phyloP scores from a whole-genome alignment of 805 yeast genomes.

The Yamadazyma ubonensis region DNA sequence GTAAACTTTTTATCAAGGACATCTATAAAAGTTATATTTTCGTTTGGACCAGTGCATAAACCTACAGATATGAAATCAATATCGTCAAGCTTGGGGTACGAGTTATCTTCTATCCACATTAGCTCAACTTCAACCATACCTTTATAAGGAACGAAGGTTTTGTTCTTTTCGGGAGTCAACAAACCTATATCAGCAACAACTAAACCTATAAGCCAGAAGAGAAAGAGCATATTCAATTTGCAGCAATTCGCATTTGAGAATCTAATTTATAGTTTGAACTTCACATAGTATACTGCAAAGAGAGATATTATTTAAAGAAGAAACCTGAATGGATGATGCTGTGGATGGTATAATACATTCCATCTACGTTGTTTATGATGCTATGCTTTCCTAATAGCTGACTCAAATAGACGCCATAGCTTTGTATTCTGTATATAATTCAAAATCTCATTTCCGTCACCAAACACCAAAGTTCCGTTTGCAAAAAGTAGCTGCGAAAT shows the following conservation, averaged over 20 bases:
- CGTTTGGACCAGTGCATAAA: constrained; percentile 14
- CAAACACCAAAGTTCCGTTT: no score
- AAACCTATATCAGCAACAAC: constrained; percentile 11
- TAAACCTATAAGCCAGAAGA: background rate
- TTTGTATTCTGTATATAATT: no score
- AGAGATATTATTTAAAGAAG: no score
- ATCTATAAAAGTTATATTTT: constrained; percentile 8
- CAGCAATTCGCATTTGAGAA: constrained; percentile 7
- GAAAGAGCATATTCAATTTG: constrained; percentile 1
- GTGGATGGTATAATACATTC: no score
- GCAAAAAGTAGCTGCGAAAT: no score
- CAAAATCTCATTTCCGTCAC: no score
- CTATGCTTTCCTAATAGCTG: no score
- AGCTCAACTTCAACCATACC: constrained; percentile 6
- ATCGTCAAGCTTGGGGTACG: constrained; percentile 7
- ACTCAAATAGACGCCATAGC: no score
- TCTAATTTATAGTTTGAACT: no score
- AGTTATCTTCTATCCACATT: constrained; percentile 12
- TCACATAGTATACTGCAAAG: background rate
- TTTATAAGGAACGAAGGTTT: constrained; percentile 1
- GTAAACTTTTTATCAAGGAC: constrained; percentile 2
- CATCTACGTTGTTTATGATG: no score
- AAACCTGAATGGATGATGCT: no score
- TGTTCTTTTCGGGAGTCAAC: constrained; percentile 9
- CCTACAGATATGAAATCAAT: constrained; percentile 8